Evolutionary conservation across 2,329 filamentous ascomycete genomes (phyloP).

Genomic region (Myriosclerotinia duriaeana): DNA sequence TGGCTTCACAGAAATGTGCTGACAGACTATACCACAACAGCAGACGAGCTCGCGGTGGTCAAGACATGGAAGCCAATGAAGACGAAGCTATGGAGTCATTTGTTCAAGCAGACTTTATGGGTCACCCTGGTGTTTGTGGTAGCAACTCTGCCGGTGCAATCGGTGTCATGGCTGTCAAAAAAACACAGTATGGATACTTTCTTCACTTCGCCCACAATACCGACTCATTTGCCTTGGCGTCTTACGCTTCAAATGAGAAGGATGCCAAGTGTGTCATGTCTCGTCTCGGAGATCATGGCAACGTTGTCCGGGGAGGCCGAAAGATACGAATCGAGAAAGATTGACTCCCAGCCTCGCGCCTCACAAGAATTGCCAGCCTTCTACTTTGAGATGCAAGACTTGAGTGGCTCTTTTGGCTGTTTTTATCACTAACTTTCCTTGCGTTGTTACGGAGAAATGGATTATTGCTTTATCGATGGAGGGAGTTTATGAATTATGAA

Average conservation of each 20-base stretch:
- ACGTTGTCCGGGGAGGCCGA: conserved; percentile 39
- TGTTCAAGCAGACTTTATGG: conserved; percentile 88
- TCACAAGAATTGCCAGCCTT: conserved; percentile 1
- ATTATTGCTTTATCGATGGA: conserved; percentile 12
- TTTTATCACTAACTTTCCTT: not conserved
- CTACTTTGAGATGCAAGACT: conserved; percentile 7
- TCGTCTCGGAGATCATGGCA: conserved; percentile 47
- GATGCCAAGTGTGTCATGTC: conserved; percentile 86
- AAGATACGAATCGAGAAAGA: conserved; percentile 37
- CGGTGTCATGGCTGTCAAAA: conserved; percentile 88
- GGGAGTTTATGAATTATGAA: conserved; percentile 6
- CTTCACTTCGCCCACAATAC: conserved; percentile 97
- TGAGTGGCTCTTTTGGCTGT: not conserved
- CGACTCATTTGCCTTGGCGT: conserved; percentile 81
- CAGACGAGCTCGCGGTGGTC: conserved; percentile 59
- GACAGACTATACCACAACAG: conserved; percentile 76
- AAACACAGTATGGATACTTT: conserved; percentile 70
- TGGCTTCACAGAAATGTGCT: conserved; percentile 84
- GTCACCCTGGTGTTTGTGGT: conserved; percentile 77
- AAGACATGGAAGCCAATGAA: conserved; percentile 66
- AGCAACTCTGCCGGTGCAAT: conserved; percentile 85
- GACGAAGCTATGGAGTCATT: conserved; percentile 77
- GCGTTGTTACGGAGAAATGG: not conserved
- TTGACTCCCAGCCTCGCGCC: conserved; percentile 11
- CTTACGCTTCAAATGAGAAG: conserved; percentile 77